These are phyloP conservation scores for Aegilops bicornis DNA, from an alignment of 176 grass and related monocot genomes.

Conservation along the genomic window DNA sequence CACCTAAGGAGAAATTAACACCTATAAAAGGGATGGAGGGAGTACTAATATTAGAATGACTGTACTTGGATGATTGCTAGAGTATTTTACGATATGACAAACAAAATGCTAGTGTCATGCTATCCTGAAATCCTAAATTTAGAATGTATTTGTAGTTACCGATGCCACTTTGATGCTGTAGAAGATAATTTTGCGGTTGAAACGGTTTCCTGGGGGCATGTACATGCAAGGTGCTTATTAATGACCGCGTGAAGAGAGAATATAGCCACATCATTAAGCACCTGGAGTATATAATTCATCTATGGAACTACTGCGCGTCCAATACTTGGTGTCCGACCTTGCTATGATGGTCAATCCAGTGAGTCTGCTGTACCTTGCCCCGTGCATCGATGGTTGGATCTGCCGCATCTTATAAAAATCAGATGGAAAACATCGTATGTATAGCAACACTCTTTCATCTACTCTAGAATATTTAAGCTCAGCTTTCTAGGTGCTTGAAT, in stretches of 20 bases:
- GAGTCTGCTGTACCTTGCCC: too few species aligned
- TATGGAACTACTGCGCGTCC: too few species aligned
- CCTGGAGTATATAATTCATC: neutral
- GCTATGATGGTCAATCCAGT: too few species aligned
- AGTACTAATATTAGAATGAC: neutral
- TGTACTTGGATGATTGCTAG: neutral
- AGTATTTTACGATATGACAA: neutral
- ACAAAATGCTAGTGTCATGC: neutral
- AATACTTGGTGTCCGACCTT: too few species aligned
- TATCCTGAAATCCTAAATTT: conserved; percentile 25
- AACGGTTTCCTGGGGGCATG: neutral
- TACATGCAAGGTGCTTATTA: neutral
- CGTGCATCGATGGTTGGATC: too few species aligned
- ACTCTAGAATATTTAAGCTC: neutral
- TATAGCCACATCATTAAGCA: neutral
- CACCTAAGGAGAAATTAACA: neutral
- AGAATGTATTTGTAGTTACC: neutral
- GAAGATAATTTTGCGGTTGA: conserved; percentile 15
- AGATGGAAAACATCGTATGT: too few species aligned
- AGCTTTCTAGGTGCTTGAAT: neutral
- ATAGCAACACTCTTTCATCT: neutral
- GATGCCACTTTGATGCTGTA: conserved; percentile 8
- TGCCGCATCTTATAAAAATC: too few species aligned
- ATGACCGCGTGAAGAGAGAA: neutral
- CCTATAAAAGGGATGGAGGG: neutral